Evolutionary conservation across 169 alveolate genomes (phyloP), one percentile per base, ranked within the genome.

Genomic region (Hepatocystis sp.): DNA sequence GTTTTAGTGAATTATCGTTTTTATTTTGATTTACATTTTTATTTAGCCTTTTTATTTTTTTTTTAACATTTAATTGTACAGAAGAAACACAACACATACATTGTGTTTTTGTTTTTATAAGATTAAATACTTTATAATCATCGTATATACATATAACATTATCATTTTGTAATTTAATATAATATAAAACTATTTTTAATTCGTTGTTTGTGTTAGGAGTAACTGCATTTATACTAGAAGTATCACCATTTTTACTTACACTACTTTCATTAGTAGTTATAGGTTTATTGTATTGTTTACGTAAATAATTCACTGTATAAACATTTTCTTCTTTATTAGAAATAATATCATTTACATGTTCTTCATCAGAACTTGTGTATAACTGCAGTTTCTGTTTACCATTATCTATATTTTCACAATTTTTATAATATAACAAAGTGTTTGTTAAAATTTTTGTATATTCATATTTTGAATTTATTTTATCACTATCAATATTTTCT

Each of bases 71-170:
- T 1, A 76, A 2, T 76, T 58, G 30, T 36, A 76, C 44, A 25
- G 88, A 42, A 49, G 56, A 42, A 46, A 76, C 88, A 23, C 66
- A 76, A 58, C 44, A 58, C 21, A 76, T 46, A 15, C 78, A 71
- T 42, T 76, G 78, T 28, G 40, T 56, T 47, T 76, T 76, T 7
- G 88, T 76, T 58, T 60, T 58, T 2, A 76, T 58, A 58, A 44
- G 44, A 49, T 56, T 76, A 60, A 76, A 30, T 34, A 76, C 44
- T n/a, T 76, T 65, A 76, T 15, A 76, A 56, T 76, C 88, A 51
- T 76, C 78, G 34, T 76, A 76, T 36, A 76, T 39, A 23, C 49
- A 58, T 56, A 76, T 58, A 13, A 28, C 21, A 28, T 58, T 76
- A 28, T 44, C 58, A 39, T 46, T 76, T 25, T 58, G n/a, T 49